Evolutionary conservation across 148 eudicot species (phyloP).

Genomic region (Fagopyrum esculentum): DNA sequence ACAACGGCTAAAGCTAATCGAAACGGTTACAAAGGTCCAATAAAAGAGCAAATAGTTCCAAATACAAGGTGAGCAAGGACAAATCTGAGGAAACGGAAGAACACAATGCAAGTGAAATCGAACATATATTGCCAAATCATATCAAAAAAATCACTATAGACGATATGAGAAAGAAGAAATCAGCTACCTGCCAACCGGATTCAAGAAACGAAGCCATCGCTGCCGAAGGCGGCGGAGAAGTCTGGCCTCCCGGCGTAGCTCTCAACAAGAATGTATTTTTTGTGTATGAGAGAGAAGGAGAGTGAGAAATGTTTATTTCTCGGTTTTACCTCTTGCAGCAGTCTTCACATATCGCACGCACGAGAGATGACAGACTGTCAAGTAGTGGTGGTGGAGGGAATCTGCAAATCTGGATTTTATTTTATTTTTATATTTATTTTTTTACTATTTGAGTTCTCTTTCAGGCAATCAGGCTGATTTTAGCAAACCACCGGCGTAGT

Average conservation of each 20-base stretch:
- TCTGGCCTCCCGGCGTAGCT: conserved; percentile 9
- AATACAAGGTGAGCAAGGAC: neutral
- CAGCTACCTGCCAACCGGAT: conserved; percentile 56
- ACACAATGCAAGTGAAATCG: conserved; percentile 3
- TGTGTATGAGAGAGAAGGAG: conserved; percentile 13
- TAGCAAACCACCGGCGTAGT: neutral
- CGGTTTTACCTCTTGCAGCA: neutral
- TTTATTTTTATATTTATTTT: conserved; percentile 15
- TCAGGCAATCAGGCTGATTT: neutral
- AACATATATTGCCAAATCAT: neutral
- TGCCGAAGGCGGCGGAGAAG: conserved; percentile 11
- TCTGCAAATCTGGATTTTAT: conserved; percentile 82
- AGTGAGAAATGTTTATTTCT: neutral
- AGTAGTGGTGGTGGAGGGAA: conserved; percentile 25
- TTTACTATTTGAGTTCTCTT: neutral
- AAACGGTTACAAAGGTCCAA: neutral
- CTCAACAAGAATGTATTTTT: neutral
- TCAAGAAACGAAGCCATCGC: conserved; percentile 54
- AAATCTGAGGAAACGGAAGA: neutral
- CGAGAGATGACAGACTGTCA: conserved; percentile 14
- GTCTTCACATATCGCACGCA: conserved; percentile 2
- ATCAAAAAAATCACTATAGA: neutral
- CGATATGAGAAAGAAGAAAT: neutral
- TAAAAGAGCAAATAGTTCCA: neutral
- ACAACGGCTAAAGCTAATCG: neutral